phyloP scores from a whole-genome alignment of 192 early-diverging fungal genomes.

The Backusella westeae region DNA sequence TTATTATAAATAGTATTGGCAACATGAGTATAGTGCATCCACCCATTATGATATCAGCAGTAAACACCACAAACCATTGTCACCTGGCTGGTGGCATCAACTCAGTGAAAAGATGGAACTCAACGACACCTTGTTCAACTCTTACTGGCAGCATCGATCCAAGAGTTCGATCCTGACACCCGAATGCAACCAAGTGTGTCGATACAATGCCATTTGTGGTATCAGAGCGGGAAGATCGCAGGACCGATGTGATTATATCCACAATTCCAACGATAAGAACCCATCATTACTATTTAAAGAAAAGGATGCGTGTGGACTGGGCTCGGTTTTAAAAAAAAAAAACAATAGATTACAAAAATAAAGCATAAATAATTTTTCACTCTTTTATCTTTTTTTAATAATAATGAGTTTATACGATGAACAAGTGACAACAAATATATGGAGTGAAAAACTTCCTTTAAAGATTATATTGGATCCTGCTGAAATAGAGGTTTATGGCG shows the following conservation, averaged over 20 bases:
- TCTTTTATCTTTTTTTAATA: neutral
- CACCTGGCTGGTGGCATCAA: slow-evolving; percentile 54
- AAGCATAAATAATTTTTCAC: neutral
- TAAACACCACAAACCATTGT: slow-evolving; percentile 25
- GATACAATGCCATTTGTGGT: slow-evolving; percentile 24
- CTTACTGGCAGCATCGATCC: slow-evolving; percentile 40
- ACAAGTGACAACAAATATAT: slow-evolving; percentile 28
- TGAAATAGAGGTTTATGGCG: slow-evolving; percentile 22
- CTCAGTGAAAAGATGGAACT: slow-evolving; percentile 43
- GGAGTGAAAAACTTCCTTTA: slow-evolving; percentile 35
- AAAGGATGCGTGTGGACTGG: neutral
- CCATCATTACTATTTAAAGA: neutral
- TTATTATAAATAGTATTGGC: slow-evolving; percentile 38
- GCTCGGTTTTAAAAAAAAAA: neutral
- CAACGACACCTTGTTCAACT: slow-evolving; percentile 29
- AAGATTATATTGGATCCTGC: slow-evolving; percentile 15
- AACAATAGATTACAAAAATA: neutral
- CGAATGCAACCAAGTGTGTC: slow-evolving; percentile 29
- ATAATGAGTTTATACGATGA: slow-evolving; percentile 21
- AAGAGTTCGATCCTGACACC: slow-evolving; percentile 29
- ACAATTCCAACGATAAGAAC: neutral
- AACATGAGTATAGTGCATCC: slow-evolving; percentile 48
- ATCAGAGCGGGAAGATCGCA: slow-evolving; percentile 36
- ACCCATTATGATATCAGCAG: slow-evolving; percentile 27
- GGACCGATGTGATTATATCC: slow-evolving; percentile 30